These are phyloP conservation scores for Marasmius tenuissimus DNA, from an alignment of 1,284 basidiomycete species.

Conservation along the genomic window DNA sequence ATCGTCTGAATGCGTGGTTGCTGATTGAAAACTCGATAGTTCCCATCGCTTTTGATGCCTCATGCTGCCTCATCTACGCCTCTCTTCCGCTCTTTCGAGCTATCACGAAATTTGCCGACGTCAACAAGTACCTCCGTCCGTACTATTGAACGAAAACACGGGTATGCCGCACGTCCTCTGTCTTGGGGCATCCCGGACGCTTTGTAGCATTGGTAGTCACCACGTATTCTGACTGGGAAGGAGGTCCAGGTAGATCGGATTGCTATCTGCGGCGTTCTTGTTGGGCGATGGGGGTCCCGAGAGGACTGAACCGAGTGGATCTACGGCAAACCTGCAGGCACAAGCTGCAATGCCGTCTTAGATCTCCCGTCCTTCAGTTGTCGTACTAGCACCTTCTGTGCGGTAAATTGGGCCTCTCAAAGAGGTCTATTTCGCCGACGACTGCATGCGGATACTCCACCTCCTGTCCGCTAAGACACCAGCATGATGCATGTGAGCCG, in stretches of 20 bases:
- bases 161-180: background rate
- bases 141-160: background rate
- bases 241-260: background rate
- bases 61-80: background rate
- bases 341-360: too few relatives aligned
- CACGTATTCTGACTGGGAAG: conserved; percentile 11
- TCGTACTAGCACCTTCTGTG: too few relatives aligned
- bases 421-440: too few relatives aligned
- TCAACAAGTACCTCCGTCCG: background rate
- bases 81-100: background rate
- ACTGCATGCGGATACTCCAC: too few relatives aligned
- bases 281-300: conserved; percentile 23
- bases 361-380: too few relatives aligned
- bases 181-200: conserved; percentile 38
- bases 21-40: background rate
- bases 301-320: too few relatives aligned
- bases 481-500: too few relatives aligned
- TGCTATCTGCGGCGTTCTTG: background rate
- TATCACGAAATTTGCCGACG: background rate
- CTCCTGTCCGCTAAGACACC: too few relatives aligned
- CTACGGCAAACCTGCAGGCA: too few relatives aligned
- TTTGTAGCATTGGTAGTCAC: conserved; percentile 31
- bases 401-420: too few relatives aligned
- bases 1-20: background rate
- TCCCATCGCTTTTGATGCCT: background rate